Conservation (phyloP, 257 asterid species). For the Nicotiana benthamiana region DNA sequence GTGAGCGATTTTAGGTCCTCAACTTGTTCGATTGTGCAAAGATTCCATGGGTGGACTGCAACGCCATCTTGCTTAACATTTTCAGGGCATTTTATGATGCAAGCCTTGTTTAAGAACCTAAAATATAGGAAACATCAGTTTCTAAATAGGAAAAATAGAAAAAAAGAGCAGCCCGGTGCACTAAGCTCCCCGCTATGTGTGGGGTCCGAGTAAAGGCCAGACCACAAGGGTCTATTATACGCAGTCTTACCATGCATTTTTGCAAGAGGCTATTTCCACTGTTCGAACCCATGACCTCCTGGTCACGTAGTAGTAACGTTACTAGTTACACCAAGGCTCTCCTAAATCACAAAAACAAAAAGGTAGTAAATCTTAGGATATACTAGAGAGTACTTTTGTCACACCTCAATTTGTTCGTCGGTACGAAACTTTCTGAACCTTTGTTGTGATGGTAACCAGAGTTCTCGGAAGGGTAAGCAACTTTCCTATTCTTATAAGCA, state of each 20-base stretch:
- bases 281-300: too few relatives aligned
- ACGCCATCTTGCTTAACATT: slow-evolving; percentile 29
- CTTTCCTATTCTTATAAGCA: slow-evolving; percentile 38
- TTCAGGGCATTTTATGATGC: slow-evolving; percentile 42
- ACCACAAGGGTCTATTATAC: too few relatives aligned
- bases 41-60: slow-evolving; percentile 38
- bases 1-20: slow-evolving; percentile 57
- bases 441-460: slow-evolving; percentile 33
- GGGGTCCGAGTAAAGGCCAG: too few relatives aligned
- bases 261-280: too few relatives aligned
- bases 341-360: background rate
- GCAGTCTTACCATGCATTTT: too few relatives aligned
- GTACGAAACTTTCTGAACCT: slow-evolving; percentile 31
- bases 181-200: too few relatives aligned
- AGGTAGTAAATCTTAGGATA: background rate
- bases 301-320: too few relatives aligned
- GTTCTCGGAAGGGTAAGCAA: slow-evolving; percentile 17
- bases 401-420: slow-evolving; percentile 48
- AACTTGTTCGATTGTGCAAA: slow-evolving; percentile 52
- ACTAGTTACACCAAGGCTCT: too few relatives aligned
- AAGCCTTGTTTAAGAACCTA: slow-evolving; percentile 66
- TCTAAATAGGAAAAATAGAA: background rate
- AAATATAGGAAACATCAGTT: background rate
- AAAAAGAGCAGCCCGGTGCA: background rate
- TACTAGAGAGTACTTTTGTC: background rate